phyloP scores from a whole-genome alignment of 768 basidiomycete genomes.

The Crepidotus variabilis region DNA sequence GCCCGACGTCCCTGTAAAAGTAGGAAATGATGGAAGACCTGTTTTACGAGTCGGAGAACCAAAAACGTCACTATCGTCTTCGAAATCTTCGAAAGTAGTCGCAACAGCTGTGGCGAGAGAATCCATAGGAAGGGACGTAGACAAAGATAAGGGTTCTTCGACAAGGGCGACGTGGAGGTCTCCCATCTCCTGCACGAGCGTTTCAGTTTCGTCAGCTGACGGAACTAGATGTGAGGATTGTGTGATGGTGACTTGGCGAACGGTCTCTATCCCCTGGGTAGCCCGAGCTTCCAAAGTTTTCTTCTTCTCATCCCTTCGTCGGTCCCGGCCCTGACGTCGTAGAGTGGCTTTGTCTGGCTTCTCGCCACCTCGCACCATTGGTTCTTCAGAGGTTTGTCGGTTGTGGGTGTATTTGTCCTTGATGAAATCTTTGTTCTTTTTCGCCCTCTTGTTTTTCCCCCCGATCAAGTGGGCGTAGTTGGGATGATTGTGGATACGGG shows the following conservation, averaged over 20 bases:
- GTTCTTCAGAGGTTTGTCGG: slow-evolving; percentile 9
- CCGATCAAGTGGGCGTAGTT: slow-evolving; percentile 23
- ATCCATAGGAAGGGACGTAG: not conserved
- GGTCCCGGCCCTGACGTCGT: slow-evolving; percentile 46
- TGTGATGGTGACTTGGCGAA: slow-evolving; percentile 3
- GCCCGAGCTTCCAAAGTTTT: slow-evolving; percentile 30
- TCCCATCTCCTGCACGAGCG: slow-evolving; percentile 28
- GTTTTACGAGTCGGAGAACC: slow-evolving; percentile 27
- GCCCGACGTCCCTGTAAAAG: slow-evolving; percentile 19
- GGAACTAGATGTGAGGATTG: not conserved
- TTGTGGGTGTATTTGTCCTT: slow-evolving; percentile 14
- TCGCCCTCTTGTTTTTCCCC: slow-evolving; percentile 33
- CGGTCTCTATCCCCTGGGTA: slow-evolving; percentile 13
- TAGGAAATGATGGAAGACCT: slow-evolving; percentile 19
- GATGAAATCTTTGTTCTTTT: slow-evolving; percentile 32
- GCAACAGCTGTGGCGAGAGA: slow-evolving; percentile 10
- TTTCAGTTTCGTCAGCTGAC: slow-evolving; percentile 12
- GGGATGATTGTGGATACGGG: slow-evolving; percentile 29
- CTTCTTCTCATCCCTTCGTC: slow-evolving; percentile 45
- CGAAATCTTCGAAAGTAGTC: slow-evolving; percentile 8
- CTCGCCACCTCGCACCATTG: not conserved
- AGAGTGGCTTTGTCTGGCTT: slow-evolving; percentile 8
- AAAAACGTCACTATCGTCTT: slow-evolving; percentile 36
- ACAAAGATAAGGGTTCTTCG: slow-evolving; percentile 11
- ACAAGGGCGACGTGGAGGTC: slow-evolving; percentile 26